Conservation (phyloP, 2,329 filamentous ascomycete genomes). For the Diplocarpon rosae region DNA sequence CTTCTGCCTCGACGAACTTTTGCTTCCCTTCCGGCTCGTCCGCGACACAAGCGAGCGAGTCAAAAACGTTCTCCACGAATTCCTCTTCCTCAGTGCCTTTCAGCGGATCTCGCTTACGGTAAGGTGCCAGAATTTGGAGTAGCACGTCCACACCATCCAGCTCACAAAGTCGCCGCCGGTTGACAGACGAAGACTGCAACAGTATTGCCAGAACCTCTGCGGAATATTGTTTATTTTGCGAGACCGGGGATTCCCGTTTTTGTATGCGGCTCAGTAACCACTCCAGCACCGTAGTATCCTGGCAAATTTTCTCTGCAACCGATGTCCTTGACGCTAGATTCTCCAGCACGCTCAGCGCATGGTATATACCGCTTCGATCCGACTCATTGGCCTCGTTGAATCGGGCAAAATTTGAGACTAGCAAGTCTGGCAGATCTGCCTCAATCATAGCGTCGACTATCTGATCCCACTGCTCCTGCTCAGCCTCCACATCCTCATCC, state of each 20-base stretch:
- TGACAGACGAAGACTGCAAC: conserved; percentile 60
- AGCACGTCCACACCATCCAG: conserved; percentile 67
- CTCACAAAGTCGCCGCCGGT: conserved; percentile 49
- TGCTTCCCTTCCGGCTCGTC: conserved; percentile 65
- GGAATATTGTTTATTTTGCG: conserved; percentile 91
- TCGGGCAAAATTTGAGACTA: conserved; percentile 68
- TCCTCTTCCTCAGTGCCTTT: conserved; percentile 87
- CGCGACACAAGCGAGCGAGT: conserved; percentile 68
- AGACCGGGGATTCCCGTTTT: conserved; percentile 53
- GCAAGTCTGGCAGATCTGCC: conserved; percentile 60
- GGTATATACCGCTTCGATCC: conserved; percentile 79
- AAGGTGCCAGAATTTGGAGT: conserved; percentile 73
- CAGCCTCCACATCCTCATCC: conserved; percentile 80
- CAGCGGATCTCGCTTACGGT: conserved; percentile 75
- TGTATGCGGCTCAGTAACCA: conserved; percentile 73
- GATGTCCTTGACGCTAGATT: conserved; percentile 65
- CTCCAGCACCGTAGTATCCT: conserved; percentile 53
- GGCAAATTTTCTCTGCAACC: conserved; percentile 61
- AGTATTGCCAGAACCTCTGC: conserved; percentile 87
- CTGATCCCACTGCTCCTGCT: conserved; percentile 68
- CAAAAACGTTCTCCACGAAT: conserved; percentile 89
- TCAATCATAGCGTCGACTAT: conserved; percentile 59
- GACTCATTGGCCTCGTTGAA: conserved; percentile 65
- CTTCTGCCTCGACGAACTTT: conserved; percentile 82
- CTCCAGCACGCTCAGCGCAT: conserved; percentile 72